phyloP scores from a whole-genome alignment of 495 filamentous ascomycete species.

The Xanthoparmelia taractica region DNA sequence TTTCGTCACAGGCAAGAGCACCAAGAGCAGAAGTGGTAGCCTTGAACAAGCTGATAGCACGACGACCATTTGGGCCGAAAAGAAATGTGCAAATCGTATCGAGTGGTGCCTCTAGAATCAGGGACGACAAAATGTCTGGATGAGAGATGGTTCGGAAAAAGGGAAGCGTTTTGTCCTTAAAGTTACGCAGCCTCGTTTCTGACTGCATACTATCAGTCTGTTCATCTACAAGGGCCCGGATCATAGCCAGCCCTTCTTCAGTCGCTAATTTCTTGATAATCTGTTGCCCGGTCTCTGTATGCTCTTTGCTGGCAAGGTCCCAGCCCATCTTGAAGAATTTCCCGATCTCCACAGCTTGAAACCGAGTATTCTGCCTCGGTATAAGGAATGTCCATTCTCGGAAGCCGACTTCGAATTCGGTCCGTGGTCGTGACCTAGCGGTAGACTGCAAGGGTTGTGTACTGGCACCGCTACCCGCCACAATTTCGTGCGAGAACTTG shows the following conservation, averaged over 20 bases:
- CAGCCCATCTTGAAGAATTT: conserved; percentile 23
- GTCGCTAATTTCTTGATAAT: conserved; percentile 23
- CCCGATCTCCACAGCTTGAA: conserved; percentile 18
- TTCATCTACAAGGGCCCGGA: conserved; percentile 27
- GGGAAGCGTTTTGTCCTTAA: conserved; percentile 38
- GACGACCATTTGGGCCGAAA: conserved; percentile 42
- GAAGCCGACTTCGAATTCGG: conserved; percentile 25
- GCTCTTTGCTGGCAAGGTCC: conserved; percentile 13
- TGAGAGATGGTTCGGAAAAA: conserved; percentile 48
- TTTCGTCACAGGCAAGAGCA: not conserved
- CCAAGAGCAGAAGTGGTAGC: conserved; percentile 21
- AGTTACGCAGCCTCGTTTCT: conserved; percentile 27
- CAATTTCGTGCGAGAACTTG: conserved; percentile 16
- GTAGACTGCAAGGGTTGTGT: conserved; percentile 11
- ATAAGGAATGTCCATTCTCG: conserved; percentile 34
- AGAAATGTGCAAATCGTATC: conserved; percentile 52
- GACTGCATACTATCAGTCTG: conserved; percentile 19
- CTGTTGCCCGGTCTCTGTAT: conserved; percentile 18
- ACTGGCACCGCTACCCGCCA: conserved; percentile 2
- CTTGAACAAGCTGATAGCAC: conserved; percentile 38
- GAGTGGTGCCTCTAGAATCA: conserved; percentile 47
- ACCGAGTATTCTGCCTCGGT: conserved; percentile 27
- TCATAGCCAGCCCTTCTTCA: conserved; percentile 21
- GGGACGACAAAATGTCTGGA: conserved; percentile 43
- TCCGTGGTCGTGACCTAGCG: conserved; percentile 12